Percentiles rank a stretch among this genome's conserved stretches.
phyloP scores from a whole-genome alignment of 2,329 filamentous ascomycete species.

The Pseudogymnoascus sp. region DNA sequence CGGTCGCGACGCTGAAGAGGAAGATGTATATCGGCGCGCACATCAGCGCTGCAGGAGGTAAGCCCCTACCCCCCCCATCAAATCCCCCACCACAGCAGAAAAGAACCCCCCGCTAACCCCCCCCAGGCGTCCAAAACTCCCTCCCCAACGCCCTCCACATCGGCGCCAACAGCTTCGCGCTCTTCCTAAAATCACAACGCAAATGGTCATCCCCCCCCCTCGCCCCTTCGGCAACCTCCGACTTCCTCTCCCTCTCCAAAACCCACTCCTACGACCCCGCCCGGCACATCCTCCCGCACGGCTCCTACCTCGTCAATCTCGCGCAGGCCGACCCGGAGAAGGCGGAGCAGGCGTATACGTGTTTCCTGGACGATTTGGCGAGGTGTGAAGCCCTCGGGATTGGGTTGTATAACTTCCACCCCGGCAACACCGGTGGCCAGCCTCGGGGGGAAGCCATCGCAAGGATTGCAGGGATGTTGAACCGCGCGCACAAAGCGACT shows the following conservation, averaged over 20 bases:
- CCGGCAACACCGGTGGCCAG: conserved; percentile 68
- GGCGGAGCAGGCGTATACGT: conserved; percentile 73
- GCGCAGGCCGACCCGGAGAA: conserved; percentile 74
- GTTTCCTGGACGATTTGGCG: conserved; percentile 79
- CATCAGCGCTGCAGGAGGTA: conserved; percentile 80
- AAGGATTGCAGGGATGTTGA: conserved; percentile 75
- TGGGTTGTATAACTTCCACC: conserved; percentile 94
- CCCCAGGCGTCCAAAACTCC: conserved; percentile 71
- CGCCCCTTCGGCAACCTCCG: conserved; percentile 53
- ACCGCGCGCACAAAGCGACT: conserved; percentile 70
- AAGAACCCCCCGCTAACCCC: conserved; percentile 13
- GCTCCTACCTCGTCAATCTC: conserved; percentile 93
- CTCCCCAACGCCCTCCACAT: conserved; percentile 70
- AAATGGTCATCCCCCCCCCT: conserved; percentile 87
- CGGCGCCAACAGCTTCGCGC: conserved; percentile 84
- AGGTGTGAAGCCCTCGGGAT: conserved; percentile 84
- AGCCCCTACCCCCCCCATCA: conserved; percentile 16
- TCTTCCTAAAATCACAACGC: conserved; percentile 92
- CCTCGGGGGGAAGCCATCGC: conserved; percentile 60
- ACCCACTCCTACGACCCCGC: conserved; percentile 62
- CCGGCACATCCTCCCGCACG: conserved; percentile 77
- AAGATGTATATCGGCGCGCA: conserved; percentile 84
- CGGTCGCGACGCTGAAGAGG: conserved; percentile 51
- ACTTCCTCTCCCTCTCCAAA: conserved; percentile 61
- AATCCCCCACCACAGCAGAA: too few species aligned